A percentile compares a stretch with the other conserved stretches of the same genome.
These are phyloP conservation scores for Xylariales sp. DNA, from an alignment of 2,329 filamentous ascomycete species.

Conservation along the genomic window DNA sequence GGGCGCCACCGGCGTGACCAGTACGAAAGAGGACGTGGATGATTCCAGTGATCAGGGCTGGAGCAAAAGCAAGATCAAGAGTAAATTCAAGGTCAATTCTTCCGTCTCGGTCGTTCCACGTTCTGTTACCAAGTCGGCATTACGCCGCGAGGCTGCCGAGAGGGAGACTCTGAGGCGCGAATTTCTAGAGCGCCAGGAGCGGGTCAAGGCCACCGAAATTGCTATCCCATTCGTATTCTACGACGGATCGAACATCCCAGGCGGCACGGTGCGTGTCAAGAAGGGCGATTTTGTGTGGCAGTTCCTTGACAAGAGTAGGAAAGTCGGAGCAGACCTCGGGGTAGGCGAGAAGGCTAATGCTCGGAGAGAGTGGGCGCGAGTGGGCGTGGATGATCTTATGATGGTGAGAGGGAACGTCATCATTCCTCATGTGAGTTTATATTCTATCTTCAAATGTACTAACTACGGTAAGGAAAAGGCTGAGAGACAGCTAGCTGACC, in stretches of 20 bases:
- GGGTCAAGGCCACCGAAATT: slow-evolving; percentile 89
- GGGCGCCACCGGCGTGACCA: not conserved
- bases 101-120: slow-evolving; percentile 76
- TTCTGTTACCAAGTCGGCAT: slow-evolving; percentile 72
- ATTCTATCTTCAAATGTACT: slow-evolving; percentile 18
- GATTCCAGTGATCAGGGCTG: slow-evolving; percentile 3
- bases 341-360: slow-evolving; percentile 76
- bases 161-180: slow-evolving; percentile 80
- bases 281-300: slow-evolving; percentile 96
- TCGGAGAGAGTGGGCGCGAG: slow-evolving; percentile 86
- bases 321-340: slow-evolving; percentile 85
- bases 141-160: slow-evolving; percentile 81
- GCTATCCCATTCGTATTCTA: slow-evolving; percentile 96
- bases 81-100: slow-evolving; percentile 71
- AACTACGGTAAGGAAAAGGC: slow-evolving; percentile 14
- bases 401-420: slow-evolving; percentile 91
- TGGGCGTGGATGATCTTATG: slow-evolving; percentile 96
- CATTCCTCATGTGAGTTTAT: slow-evolving; percentile 83
- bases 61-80: slow-evolving; percentile 47
- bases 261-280: slow-evolving; percentile 84
- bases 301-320: slow-evolving; percentile 90
- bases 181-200: slow-evolving; percentile 84
- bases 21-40: not conserved
- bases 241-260: slow-evolving; percentile 89
- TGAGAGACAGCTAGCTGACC: slow-evolving; percentile 38